Conservation (phyloP, 495 filamentous ascomycete genomes). For the Lepraria neglecta region DNA sequence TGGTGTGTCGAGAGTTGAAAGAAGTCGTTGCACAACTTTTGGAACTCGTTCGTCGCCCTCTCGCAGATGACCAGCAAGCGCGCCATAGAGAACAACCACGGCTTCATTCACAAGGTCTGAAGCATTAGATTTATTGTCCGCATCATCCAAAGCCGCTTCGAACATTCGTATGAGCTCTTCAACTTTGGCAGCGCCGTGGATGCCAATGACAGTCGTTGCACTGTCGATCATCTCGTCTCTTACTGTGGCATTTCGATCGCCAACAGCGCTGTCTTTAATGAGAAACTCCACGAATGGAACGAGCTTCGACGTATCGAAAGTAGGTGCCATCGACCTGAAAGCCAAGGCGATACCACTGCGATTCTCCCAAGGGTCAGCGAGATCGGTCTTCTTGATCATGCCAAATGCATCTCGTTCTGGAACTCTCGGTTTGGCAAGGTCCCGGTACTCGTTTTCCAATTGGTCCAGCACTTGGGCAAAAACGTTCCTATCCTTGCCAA, state of each 20-base stretch:
- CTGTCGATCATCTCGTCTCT: constrained; percentile 90
- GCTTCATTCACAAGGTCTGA: constrained; percentile 90
- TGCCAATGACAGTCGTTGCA: constrained; percentile 70
- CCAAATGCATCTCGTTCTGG: constrained; percentile 85
- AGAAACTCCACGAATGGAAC: constrained; percentile 76
- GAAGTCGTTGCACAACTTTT: constrained; percentile 72
- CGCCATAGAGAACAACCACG: constrained; percentile 93
- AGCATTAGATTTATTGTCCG: constrained; percentile 68
- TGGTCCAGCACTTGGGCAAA: constrained; percentile 54
- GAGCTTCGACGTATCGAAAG: constrained; percentile 61
- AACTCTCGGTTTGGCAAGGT: constrained; percentile 71
- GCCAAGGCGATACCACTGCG: constrained; percentile 82
- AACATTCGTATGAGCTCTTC: constrained; percentile 90
- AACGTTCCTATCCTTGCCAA: constrained; percentile 49
- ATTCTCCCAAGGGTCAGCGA: constrained; percentile 81
- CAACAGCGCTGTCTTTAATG: constrained; percentile 74
- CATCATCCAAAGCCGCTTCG: constrained; percentile 73
- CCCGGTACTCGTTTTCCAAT: constrained; percentile 62
- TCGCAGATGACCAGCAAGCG: constrained; percentile 79
- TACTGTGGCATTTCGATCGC: constrained; percentile 69
- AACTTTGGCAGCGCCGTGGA: constrained; percentile 70
- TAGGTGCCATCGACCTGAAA: constrained; percentile 68
- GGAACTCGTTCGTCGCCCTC: constrained; percentile 76
- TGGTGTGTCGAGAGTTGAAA: constrained; percentile 85
- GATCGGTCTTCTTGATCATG: constrained; percentile 80